phyloP scores from a whole-genome alignment of 176 grass and related monocot genomes.

The Luzula sylvatica region DNA sequence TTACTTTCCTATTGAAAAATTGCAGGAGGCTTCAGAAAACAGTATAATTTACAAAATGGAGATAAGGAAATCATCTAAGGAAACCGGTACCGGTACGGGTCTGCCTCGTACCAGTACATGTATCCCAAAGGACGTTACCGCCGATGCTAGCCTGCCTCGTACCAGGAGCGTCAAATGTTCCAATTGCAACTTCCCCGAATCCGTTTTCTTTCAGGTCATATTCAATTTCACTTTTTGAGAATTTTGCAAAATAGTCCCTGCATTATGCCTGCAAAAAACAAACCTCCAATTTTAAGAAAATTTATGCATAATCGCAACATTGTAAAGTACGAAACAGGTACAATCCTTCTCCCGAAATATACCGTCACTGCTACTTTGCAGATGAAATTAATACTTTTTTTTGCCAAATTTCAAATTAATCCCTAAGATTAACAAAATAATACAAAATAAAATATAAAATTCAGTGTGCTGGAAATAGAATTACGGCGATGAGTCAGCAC shows the following conservation, averaged over 20 bases:
- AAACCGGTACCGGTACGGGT: slow-evolving; percentile 26
- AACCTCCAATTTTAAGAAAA: not conserved
- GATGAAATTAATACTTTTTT: slow-evolving; percentile 18
- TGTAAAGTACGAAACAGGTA: too few species aligned
- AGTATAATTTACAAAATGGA: slow-evolving; percentile 78
- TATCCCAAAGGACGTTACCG: slow-evolving; percentile 44
- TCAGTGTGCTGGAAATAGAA: slow-evolving; percentile 94
- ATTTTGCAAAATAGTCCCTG: too few species aligned
- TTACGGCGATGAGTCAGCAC: slow-evolving; percentile 83
- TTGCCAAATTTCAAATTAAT: not conserved
- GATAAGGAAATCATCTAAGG: slow-evolving; percentile 38
- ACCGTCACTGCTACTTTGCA: slow-evolving; percentile 90
- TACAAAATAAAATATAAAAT: slow-evolving; percentile 2
- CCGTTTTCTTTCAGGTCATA: slow-evolving; percentile 74
- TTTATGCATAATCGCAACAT: not conserved
- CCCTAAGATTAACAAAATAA: not conserved
- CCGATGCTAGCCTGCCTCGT: slow-evolving; percentile 65
- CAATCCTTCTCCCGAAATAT: slow-evolving; percentile 80
- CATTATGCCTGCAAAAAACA: not conserved
- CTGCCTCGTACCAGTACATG: slow-evolving; percentile 29
- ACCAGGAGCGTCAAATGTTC: slow-evolving; percentile 68
- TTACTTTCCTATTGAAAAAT: not conserved
- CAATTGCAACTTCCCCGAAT: slow-evolving; percentile 66
- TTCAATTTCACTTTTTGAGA: too few species aligned
- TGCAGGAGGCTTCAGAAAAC: slow-evolving; percentile 47